Conservation (phyloP, 139 green algal genomes). For the Edaphochlamys debaryana region DNA sequence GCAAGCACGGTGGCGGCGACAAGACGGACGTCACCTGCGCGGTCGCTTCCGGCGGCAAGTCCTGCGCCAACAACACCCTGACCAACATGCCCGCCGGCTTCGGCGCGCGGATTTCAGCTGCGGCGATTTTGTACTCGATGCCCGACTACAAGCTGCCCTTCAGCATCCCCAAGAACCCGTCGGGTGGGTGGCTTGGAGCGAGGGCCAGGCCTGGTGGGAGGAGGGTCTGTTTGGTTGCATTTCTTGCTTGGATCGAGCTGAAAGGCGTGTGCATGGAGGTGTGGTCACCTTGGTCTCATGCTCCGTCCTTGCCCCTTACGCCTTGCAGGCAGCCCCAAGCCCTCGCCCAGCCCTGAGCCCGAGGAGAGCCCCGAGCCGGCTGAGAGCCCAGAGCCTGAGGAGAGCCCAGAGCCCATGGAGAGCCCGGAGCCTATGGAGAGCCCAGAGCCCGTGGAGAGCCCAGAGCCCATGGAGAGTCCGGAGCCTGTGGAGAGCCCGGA, state of each 20-base stretch:
- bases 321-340: too few relatives aligned
- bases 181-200: too few relatives aligned
- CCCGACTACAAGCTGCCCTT: background rate
- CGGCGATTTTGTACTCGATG: slow-evolving; percentile 11
- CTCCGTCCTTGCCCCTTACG: too few relatives aligned
- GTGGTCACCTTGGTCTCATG: too few relatives aligned
- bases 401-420: too few relatives aligned
- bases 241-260: too few relatives aligned
- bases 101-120: background rate
- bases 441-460: background rate
- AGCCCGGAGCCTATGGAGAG: background rate
- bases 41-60: background rate
- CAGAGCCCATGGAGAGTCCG: background rate
- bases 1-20: background rate
- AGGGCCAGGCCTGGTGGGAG: too few relatives aligned
- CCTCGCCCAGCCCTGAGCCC: too few relatives aligned
- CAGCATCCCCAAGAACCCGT: background rate
- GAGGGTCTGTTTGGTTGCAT: background rate
- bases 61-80: background rate
- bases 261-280: background rate
- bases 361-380: too few relatives aligned
- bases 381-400: too few relatives aligned
- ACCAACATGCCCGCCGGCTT: slow-evolving; percentile 4
- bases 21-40: background rate
- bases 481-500: background rate